Base-by-base conservation (phyloP, 2,329 filamentous ascomycete genomes). In the Diaporthe amygdali region DNA sequence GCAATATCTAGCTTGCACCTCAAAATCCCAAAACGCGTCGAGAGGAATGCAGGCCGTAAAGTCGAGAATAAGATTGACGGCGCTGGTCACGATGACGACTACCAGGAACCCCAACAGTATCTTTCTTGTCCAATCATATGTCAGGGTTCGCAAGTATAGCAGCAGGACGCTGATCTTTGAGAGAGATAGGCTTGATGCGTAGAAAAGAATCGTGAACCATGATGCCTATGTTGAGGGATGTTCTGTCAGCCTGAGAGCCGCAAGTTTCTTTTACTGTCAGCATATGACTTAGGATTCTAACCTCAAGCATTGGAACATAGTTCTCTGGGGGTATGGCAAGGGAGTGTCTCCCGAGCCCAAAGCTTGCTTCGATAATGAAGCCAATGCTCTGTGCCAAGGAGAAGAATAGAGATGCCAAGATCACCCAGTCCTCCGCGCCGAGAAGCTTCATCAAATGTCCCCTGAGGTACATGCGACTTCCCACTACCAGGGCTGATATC, bases 401-500 rank as follows among this genome's bases (percentile, higher is more conserved):
- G 47, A 73, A 73, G n/a, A 79, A 76, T 34, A 80, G 66, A 10
- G 80, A 75, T 32, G 77, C 69, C n/a, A 81, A 15, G 51, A 81
- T 78, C 5, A 77, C 75, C 75, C 79, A 81, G 69, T 82, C 80
- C 63, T 81, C 80, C 4, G 72, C 25, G 68, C 79, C 80, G 66
- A 80, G 77, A 51, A 80, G 76, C 70, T 78, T 78, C 51, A 81
- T 78, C 68, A 81, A 68, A 8, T 74, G 71, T 7, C 76, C 74
- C 68, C 80, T 72, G 32, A 80, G 79, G 49, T 78, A 81, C 47
- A 81, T 74, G 5, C 80, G 79, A 34, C 78, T 37, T 8, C 72
- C 64, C 27, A 79, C 75, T n/a, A 80, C 72, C 0, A 77, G 20
- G 22, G 78, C 79, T 2, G 79, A 78, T 32, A 81, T 71, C 25